Evolutionary conservation across 2,329 filamentous ascomycete species (phyloP).

Genomic region (Stagonosporopsis cucurbitacearum): DNA sequence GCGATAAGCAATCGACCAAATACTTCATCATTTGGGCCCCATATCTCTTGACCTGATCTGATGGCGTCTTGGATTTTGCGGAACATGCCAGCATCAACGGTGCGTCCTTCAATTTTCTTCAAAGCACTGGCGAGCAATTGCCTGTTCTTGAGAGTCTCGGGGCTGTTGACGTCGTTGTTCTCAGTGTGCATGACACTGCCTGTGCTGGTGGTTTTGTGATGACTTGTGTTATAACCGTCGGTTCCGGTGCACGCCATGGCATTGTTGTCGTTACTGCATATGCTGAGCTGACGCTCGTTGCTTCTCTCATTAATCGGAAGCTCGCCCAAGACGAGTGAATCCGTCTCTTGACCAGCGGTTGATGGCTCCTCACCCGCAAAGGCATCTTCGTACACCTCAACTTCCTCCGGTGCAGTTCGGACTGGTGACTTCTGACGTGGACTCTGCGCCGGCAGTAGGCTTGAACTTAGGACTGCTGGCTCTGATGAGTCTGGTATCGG

Average conservation of each 20-base stretch:
- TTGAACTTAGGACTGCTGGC: slow-evolving; percentile 37
- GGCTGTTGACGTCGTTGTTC: slow-evolving; percentile 39
- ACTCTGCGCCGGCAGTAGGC: slow-evolving; percentile 34
- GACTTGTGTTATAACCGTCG: slow-evolving; percentile 38
- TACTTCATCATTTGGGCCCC: slow-evolving; percentile 71
- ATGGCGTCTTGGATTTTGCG: slow-evolving; percentile 77
- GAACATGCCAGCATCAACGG: slow-evolving; percentile 82
- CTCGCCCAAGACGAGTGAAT: slow-evolving; percentile 58
- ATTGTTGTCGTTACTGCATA: slow-evolving; percentile 34
- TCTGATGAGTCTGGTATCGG: slow-evolving; percentile 37
- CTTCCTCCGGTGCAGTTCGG: slow-evolving; percentile 48
- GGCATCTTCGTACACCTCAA: slow-evolving; percentile 62
- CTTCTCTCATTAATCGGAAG: slow-evolving; percentile 58
- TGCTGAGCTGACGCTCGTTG: slow-evolving; percentile 43
- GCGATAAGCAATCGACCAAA: slow-evolving; percentile 72
- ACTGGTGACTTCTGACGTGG: slow-evolving; percentile 43
- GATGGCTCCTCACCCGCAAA: slow-evolving; percentile 50
- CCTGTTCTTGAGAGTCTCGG: slow-evolving; percentile 53
- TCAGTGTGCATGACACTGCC: slow-evolving; percentile 46
- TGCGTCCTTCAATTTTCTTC: slow-evolving; percentile 71
- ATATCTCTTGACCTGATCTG: slow-evolving; percentile 67
- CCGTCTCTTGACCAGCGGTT: slow-evolving; percentile 37
- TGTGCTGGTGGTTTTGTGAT: slow-evolving; percentile 49
- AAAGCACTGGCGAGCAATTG: slow-evolving; percentile 77
- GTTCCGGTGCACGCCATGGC: slow-evolving; percentile 36